phyloP scores from a whole-genome alignment of 2,329 filamentous ascomycete species.

The Diaporthe sp. region DNA sequence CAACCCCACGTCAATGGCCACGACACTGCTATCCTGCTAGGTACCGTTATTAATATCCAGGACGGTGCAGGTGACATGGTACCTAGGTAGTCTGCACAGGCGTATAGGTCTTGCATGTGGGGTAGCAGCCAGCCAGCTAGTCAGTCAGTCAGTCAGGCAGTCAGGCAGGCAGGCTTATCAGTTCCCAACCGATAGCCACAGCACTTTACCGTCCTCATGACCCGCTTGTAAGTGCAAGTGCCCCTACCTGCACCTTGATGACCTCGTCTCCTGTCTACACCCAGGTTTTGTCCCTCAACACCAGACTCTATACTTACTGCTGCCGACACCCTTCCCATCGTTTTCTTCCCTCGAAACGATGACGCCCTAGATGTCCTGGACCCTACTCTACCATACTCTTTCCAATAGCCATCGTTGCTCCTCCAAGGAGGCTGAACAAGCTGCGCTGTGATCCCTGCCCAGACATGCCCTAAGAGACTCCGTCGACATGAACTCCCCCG shows the following conservation, averaged over 20 bases:
- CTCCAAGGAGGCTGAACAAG: slow-evolving; percentile 8
- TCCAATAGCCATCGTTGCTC: background rate
- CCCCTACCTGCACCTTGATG: slow-evolving; percentile 17
- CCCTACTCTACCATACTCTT: background rate
- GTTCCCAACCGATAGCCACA: slow-evolving; percentile 15
- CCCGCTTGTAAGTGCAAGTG: slow-evolving; percentile 23
- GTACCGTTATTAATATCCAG: background rate
- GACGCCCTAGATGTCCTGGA: slow-evolving; percentile 1
- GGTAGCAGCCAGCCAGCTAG: background rate
- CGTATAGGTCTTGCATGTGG: slow-evolving; percentile 12
- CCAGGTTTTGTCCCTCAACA: background rate
- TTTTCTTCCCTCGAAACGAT: background rate
- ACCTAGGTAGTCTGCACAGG: too few species aligned
- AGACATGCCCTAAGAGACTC: slow-evolving; percentile 26
- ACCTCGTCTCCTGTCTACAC: slow-evolving; percentile 13
- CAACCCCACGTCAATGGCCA: slow-evolving; percentile 9
- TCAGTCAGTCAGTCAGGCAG: slow-evolving; percentile 1
- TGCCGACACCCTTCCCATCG: background rate
- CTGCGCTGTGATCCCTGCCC: background rate
- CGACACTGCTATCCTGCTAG: background rate
- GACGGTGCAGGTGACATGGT: background rate
- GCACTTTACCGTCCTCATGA: background rate
- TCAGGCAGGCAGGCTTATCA: slow-evolving; percentile 23
- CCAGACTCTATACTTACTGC: background rate
- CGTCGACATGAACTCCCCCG: slow-evolving; percentile 34